Percentiles rank a stretch among this genome's conserved stretches.
These are phyloP conservation scores for Podochytrium sp. DNA, from an alignment of 192 early-diverging fungal species.

Conservation along the genomic window DNA sequence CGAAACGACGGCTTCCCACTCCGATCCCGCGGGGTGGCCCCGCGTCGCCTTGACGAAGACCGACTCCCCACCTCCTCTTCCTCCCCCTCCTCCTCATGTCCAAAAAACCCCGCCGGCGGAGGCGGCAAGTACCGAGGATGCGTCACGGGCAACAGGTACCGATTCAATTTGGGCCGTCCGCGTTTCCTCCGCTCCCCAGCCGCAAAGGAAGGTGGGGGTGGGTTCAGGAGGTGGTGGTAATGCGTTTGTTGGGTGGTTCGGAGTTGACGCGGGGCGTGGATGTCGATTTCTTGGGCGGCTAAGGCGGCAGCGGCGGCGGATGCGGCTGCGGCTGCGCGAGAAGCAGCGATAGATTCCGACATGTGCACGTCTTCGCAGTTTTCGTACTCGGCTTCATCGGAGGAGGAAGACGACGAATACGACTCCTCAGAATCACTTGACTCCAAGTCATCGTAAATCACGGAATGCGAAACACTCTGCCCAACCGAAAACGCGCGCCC, in stretches of 20 bases:
- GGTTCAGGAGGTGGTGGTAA: neutral
- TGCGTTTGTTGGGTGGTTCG: neutral
- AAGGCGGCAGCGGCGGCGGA: neutral
- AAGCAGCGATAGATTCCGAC: neutral
- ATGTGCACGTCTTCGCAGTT: neutral
- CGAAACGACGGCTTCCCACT: too few relatives aligned
- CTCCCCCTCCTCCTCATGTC: too few relatives aligned
- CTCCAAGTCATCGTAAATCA: neutral
- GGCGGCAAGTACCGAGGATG: conserved; percentile 11
- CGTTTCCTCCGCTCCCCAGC: conserved; percentile 7
- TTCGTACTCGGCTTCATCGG: conserved; percentile 7
- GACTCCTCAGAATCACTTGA: neutral
- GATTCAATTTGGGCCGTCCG: conserved; percentile 21
- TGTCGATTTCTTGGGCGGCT: neutral
- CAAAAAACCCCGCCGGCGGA: too few relatives aligned
- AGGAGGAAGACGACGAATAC: too few relatives aligned
- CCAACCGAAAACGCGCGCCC: too few relatives aligned
- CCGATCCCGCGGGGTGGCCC: too few relatives aligned
- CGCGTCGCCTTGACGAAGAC: too few relatives aligned
- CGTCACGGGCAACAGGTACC: conserved; percentile 2
- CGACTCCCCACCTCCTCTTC: too few relatives aligned
- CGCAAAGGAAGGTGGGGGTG: too few relatives aligned
- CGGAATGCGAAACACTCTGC: too few relatives aligned
- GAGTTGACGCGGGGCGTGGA: neutral
- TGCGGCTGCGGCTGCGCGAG: neutral